Percentiles rank a stretch among this genome's conserved stretches.
phyloP scores from a whole-genome alignment of 2,329 filamentous ascomycete species.

The Phoma sp. region DNA sequence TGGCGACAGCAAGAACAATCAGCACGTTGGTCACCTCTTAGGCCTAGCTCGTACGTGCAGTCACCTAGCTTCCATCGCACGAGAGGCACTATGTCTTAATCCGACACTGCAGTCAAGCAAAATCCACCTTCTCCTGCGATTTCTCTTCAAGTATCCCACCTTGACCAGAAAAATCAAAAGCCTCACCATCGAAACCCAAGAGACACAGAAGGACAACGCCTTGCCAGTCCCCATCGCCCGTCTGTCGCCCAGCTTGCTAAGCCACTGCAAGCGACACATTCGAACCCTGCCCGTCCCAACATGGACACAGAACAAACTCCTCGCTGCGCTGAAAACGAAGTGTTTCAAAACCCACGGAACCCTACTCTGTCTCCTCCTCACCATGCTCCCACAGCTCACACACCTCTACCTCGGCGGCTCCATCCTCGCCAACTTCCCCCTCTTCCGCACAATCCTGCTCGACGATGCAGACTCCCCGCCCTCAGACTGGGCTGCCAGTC shows the following conservation, averaged over 20 bases:
- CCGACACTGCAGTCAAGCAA: constrained; percentile 12
- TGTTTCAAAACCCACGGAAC: neutral
- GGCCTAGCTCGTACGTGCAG: constrained; percentile 2
- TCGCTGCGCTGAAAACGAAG: neutral
- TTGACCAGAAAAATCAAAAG: neutral
- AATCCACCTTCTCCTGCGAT: neutral
- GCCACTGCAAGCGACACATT: neutral
- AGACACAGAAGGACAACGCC: neutral
- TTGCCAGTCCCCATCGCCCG: neutral
- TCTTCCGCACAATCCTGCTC: neutral
- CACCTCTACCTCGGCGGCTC: neutral
- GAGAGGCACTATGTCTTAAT: neutral
- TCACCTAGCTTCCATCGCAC: neutral
- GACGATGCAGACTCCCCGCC: neutral
- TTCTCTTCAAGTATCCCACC: neutral
- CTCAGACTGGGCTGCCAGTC: neutral
- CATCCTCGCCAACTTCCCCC: constrained; percentile 3
- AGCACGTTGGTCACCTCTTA: neutral
- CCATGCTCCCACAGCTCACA: neutral
- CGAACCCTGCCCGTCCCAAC: neutral
- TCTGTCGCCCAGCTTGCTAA: neutral
- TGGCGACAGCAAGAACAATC: neutral
- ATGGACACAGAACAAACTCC: neutral
- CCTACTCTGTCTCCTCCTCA: neutral
- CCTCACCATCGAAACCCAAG: constrained; percentile 9